A percentile compares a stretch with the other conserved stretches of the same genome.
Evolutionary conservation across 208 protist species (phyloP).

Genomic region (Trypanosoma boissoni): DNA sequence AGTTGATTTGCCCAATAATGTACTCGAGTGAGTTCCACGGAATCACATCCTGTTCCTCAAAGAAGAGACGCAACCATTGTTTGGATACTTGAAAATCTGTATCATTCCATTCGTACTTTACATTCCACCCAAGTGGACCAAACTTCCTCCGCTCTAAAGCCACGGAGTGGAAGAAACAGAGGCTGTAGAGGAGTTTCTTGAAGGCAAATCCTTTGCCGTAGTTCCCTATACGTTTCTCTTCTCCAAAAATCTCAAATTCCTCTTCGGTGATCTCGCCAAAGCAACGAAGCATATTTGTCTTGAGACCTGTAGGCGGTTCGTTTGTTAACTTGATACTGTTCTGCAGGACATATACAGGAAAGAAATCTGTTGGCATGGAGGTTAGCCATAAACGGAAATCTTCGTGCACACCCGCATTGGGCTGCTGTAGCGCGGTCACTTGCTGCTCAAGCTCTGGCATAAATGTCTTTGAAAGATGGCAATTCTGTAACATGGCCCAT

Average conservation of each 20-base stretch:
- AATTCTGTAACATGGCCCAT: slow-evolving; percentile 98
- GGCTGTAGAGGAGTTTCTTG: slow-evolving; percentile 95
- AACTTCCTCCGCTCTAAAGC: slow-evolving; percentile 95
- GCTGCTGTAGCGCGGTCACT: slow-evolving; percentile 76
- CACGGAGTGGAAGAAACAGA: slow-evolving; percentile 98
- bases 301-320: slow-evolving; percentile 96
- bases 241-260: slow-evolving; percentile 74
- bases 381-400: slow-evolving; percentile 98
- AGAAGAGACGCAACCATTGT: slow-evolving; percentile 94
- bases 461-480: slow-evolving; percentile 95
- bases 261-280: slow-evolving; percentile 84
- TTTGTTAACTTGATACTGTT: slow-evolving; percentile 98
- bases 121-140: slow-evolving; percentile 97
- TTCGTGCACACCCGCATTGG: slow-evolving; percentile 50
- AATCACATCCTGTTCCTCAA: slow-evolving; percentile 94
- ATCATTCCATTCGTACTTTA: slow-evolving; percentile 98
- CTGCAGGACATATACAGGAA: slow-evolving; percentile 97
- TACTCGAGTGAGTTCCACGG: slow-evolving; percentile 97
- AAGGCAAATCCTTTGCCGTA: slow-evolving; percentile 75
- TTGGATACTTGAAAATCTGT: slow-evolving; percentile 96
- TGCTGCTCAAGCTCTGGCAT: slow-evolving; percentile 95
- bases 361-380: slow-evolving; percentile 97
- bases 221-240: slow-evolving; percentile 45
- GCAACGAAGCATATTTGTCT: slow-evolving; percentile 96
- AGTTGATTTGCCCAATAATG: slow-evolving; percentile 98